phyloP scores from a whole-genome alignment of 495 filamentous ascomycete species.

The Aspergillus ostianus region DNA sequence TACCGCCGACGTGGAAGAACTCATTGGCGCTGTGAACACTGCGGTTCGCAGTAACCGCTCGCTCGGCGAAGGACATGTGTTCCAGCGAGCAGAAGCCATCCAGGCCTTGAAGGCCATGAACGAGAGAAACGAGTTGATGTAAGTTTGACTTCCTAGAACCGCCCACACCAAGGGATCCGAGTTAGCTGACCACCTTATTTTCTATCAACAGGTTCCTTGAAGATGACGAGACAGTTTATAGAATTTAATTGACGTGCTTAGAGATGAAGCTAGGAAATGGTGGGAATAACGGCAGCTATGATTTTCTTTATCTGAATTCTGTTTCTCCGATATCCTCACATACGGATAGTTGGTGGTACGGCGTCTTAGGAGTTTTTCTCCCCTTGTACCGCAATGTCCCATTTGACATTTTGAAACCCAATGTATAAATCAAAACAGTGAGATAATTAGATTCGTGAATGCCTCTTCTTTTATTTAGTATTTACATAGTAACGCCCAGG shows the following conservation, averaged over 20 bases:
- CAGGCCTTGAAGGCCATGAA: conserved; percentile 77
- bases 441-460: not conserved
- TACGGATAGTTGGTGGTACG: conserved; percentile 6
- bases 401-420: not conserved
- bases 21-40: conserved; percentile 78
- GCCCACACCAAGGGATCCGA: not conserved
- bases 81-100: conserved; percentile 70
- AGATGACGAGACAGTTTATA: conserved; percentile 50
- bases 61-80: conserved; percentile 49
- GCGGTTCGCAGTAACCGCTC: conserved; percentile 46
- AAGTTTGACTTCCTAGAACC: conserved; percentile 38
- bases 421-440: not conserved
- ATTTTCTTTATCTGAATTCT: conserved; percentile 2
- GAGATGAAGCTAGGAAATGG: conserved; percentile 7
- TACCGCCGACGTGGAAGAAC: conserved; percentile 66
- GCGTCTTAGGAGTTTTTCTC: conserved; percentile 10
- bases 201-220: conserved; percentile 47
- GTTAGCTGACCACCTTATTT: conserved; percentile 10
- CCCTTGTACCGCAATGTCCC: not conserved
- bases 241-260: conserved; percentile 34
- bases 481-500: not conserved
- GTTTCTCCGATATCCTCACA: not conserved
- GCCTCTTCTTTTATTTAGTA: not conserved
- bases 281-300: conserved; percentile 3
- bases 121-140: conserved; percentile 89